Evolutionary conservation across 805 yeast genomes (phyloP).

Genomic region (Pichia pseudocactophila): DNA sequence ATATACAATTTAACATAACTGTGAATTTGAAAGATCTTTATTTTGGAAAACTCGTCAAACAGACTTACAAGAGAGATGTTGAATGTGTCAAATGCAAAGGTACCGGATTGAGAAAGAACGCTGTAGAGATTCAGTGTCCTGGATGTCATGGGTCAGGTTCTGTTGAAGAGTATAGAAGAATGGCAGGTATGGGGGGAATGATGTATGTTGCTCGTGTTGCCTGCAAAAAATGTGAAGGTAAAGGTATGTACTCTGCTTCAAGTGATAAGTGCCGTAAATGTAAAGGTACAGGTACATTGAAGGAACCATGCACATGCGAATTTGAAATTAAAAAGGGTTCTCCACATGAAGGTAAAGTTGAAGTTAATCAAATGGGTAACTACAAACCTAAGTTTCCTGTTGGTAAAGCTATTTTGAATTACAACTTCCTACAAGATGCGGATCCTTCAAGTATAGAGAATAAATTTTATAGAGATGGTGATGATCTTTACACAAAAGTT

Average conservation of each 20-base stretch:
- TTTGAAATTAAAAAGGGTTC: conserved; percentile 73
- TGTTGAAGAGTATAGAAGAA: conserved; percentile 47
- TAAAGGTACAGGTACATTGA: conserved; percentile 49
- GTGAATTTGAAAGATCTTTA: conserved; percentile 67
- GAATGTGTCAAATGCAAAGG: conserved; percentile 72
- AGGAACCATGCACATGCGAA: conserved; percentile 65
- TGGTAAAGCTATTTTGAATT: conserved; percentile 68
- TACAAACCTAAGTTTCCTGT: conserved; percentile 61
- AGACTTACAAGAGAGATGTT: conserved; percentile 61
- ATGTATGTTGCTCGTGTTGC: conserved; percentile 51
- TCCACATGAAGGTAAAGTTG: conserved; percentile 49
- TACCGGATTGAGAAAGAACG: conserved; percentile 57
- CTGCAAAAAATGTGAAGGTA: conserved; percentile 66
- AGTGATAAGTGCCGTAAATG: conserved; percentile 78
- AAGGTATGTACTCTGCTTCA: conserved; percentile 48
- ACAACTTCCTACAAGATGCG: conserved; percentile 39
- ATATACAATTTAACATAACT: conserved; percentile 41
- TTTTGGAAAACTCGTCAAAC: conserved; percentile 72
- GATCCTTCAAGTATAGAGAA: conserved; percentile 8
- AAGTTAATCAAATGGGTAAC: conserved; percentile 65
- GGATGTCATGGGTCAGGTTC: conserved; percentile 68
- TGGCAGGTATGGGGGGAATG: conserved; percentile 55
- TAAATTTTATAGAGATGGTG: conserved; percentile 38
- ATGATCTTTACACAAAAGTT: conserved; percentile 55
- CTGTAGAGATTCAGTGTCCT: conserved; percentile 47